A percentile compares a stretch with the other conserved stretches of the same genome.
phyloP scores from a whole-genome alignment of 345 rosid species.

The thale cress (Arabidopsis thaliana) region TAIR10.1 NC_003070.9:1048001-1048500 shows the following conservation, averaged over 20 bases:
- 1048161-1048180: constrained; percentile 27
- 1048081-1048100: constrained; percentile 8
- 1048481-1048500: background rate
- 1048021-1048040: background rate
- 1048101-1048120: background rate
- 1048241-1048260: background rate
- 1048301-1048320: constrained; percentile 12
- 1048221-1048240: background rate
- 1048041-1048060: background rate
- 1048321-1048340: background rate
- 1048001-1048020: constrained; percentile 42
- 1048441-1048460: background rate
- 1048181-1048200: constrained; percentile 1
- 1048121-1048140: background rate
- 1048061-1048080: constrained; percentile 5
- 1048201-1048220: background rate
- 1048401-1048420: constrained; percentile 23
- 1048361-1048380: constrained; percentile 30
- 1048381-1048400: constrained; percentile 10
- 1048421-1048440: background rate
- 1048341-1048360: constrained; percentile 6
- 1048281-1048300: constrained; percentile 34
- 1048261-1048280: constrained; percentile 26
- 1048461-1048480: background rate
- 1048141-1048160: constrained; percentile 21